phyloP scores from a whole-genome alignment of 2,329 filamentous ascomycete genomes.

The Neonectria magnoliae region DNA sequence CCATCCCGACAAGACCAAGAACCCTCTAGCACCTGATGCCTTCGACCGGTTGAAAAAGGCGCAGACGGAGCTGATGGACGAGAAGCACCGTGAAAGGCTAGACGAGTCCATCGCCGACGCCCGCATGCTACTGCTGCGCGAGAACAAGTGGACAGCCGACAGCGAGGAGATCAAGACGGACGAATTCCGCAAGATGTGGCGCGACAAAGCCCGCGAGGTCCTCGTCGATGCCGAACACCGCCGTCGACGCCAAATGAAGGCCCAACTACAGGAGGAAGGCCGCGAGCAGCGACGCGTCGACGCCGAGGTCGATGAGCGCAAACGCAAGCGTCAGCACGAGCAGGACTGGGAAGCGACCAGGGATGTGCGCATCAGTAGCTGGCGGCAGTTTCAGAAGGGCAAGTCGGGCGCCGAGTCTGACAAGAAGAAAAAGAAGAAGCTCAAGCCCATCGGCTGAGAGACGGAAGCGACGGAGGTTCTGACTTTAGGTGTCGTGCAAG shows the following conservation, averaged over 20 bases:
- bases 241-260: conserved; percentile 85
- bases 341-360: conserved; percentile 94
- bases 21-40: conserved; percentile 89
- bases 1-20: conserved; percentile 97
- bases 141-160: conserved; percentile 92
- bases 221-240: conserved; percentile 93
- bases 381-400: conserved; percentile 90
- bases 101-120: conserved; percentile 97
- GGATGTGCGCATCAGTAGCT: conserved; percentile 91
- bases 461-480: not conserved
- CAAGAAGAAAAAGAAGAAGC: conserved; percentile 77
- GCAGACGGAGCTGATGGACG: conserved; percentile 89
- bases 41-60: conserved; percentile 98
- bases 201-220: conserved; percentile 88
- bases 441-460: conserved; percentile 68
- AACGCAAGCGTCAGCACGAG: conserved; percentile 90
- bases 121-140: conserved; percentile 91
- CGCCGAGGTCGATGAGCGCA: conserved; percentile 81
- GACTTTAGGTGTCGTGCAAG: conserved; percentile 15
- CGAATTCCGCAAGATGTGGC: conserved; percentile 86
- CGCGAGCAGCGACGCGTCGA: conserved; percentile 87
- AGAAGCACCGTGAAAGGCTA: conserved; percentile 86
- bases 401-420: conserved; percentile 60
- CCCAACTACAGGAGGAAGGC: conserved; percentile 96
- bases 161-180: conserved; percentile 86